Base-by-base conservation (phyloP, 2,329 filamentous ascomycete genomes). In the Penicillium sp. region DNA sequence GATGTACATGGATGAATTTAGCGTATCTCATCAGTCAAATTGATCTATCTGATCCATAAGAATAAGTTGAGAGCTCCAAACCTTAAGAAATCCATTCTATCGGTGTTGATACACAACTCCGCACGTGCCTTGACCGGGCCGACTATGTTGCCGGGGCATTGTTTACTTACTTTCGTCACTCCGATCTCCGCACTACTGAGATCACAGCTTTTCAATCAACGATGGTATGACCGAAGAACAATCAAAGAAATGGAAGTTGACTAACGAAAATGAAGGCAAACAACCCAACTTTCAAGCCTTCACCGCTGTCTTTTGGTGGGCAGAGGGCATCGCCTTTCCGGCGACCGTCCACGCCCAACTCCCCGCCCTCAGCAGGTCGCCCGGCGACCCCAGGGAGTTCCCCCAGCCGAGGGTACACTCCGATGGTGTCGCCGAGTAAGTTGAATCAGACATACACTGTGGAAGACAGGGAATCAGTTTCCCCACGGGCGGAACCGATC, bases 231-330 rank as follows among this genome's bases (percentile, higher is more conserved):
- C 33, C 13, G 11, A 21, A 43, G 8, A 49, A 14, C 37, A 31
- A 48, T 33, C 10, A 21, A 35, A 31, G 3, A 21, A 14, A n/a
- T 10, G 9, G 9, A 13, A 21, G 27, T 49, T 45, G 44, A n/a
- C 35, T 29, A 19, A 21, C 21, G 16, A 56, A 56, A 11, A 65
- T 60, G 10, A 60, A 75, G 71, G 71, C 71, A 52, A 85, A 82
- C 79, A 72, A 82, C 79, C 72, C 81, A 78, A 78, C 84, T 56
- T 90, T 88, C 75, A 90, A 90, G 73, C 87, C 87, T 14, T 90
- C 88, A 24, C 87, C 87, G 54, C 77, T 90, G 59, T 87, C 87
- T 58, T 90, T 89, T 75, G 87, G 87, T 63, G 88, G 89, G 47
- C 83, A 85, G 65, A 85, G 90, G 71, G 81, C 84, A 24, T 90